phyloP scores from a whole-genome alignment of 1,284 basidiomycete genomes.

The Puccinia horiana region DNA sequence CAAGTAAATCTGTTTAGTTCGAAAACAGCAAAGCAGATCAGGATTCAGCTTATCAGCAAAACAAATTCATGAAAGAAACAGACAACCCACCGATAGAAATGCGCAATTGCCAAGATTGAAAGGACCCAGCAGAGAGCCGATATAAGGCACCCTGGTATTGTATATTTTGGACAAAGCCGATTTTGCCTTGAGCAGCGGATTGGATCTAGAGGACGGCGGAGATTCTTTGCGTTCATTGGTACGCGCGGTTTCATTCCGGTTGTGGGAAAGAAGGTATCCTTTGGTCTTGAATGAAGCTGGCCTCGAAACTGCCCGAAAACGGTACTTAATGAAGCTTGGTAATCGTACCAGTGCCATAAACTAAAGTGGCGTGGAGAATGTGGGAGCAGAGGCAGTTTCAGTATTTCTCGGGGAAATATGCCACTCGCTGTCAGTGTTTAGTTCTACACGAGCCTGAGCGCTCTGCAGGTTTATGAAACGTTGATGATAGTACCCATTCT shows the following conservation, averaged over 20 bases:
- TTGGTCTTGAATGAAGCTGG: slow-evolving; percentile 13
- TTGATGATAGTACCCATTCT: background rate
- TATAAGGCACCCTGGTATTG: slow-evolving; percentile 1
- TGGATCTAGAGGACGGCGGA: background rate
- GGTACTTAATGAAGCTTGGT: slow-evolving; percentile 33
- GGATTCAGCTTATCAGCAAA: background rate
- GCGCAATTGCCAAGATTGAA: slow-evolving; percentile 21
- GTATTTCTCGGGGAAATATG: background rate
- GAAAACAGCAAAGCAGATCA: slow-evolving; percentile 13
- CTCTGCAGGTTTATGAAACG: too few species aligned
- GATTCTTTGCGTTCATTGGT: background rate
- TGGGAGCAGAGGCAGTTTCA: background rate
- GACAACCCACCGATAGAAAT: slow-evolving; percentile 8
- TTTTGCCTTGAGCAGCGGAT: background rate
- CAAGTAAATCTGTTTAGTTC: slow-evolving; percentile 26
- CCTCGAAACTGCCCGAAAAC: background rate
- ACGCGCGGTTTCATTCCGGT: background rate
- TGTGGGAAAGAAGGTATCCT: background rate
- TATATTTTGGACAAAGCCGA: background rate
- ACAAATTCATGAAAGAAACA: background rate
- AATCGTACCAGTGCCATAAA: slow-evolving; percentile 7
- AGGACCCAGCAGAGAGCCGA: background rate
- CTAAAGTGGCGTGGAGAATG: background rate
- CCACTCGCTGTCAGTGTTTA: background rate
- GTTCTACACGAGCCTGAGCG: too few species aligned